phyloP scores from a whole-genome alignment of 768 basidiomycete species.

The Lentinula raphanica region DNA sequence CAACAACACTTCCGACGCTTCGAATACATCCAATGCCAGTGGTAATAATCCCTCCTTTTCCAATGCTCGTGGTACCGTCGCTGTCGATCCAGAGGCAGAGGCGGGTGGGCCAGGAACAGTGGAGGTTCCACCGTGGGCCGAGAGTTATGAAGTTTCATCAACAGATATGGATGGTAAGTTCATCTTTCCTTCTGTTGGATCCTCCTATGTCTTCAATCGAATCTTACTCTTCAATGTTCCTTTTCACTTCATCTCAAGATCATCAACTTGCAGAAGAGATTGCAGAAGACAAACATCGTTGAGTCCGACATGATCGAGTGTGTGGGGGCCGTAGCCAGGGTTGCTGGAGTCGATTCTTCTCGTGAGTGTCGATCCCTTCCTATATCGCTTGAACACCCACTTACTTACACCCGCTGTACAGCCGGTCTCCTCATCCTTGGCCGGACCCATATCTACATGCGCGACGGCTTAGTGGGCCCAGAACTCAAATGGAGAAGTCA shows the following conservation, averaged over 20 bases:
- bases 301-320: conserved; percentile 87
- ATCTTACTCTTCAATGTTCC: neutral
- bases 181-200: neutral
- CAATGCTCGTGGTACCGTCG: too few species aligned
- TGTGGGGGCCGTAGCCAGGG: conserved; percentile 78
- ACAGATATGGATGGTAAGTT: conserved; percentile 48
- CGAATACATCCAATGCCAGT: too few species aligned
- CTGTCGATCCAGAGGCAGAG: conserved; percentile 47
- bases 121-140: conserved; percentile 71
- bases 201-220: too few species aligned
- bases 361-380: conserved; percentile 64
- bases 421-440: conserved; percentile 89
- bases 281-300: conserved; percentile 81
- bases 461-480: conserved; percentile 86
- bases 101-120: conserved; percentile 43
- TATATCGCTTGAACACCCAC: too few species aligned
- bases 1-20: conserved; percentile 41
- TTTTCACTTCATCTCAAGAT: conserved; percentile 24
- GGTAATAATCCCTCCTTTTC: too few species aligned
- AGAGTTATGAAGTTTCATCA: conserved; percentile 62
- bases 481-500: conserved; percentile 77
- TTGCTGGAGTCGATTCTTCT: conserved; percentile 88
- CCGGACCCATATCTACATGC: conserved; percentile 78
- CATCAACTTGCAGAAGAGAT: conserved; percentile 70
- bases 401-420: too few species aligned